A percentile compares a stretch with the other conserved stretches of the same genome.
Evolutionary conservation across 371 early-diverging fungal species (phyloP).

Genomic region (Mucor racemosus): DNA sequence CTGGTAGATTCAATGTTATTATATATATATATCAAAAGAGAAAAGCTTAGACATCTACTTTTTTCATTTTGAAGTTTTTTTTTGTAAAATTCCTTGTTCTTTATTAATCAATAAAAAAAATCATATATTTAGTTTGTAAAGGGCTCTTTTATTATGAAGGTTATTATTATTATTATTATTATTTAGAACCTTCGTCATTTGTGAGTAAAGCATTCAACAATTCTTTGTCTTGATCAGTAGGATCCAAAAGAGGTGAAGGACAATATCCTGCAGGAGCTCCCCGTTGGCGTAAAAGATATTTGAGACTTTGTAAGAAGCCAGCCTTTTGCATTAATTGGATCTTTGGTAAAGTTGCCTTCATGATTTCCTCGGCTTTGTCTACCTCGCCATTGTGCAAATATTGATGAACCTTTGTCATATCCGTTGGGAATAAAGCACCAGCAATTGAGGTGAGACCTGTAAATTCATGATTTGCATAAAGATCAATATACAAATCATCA

Average conservation of each 20-base stretch:
- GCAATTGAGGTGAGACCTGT: slow-evolving; percentile 33
- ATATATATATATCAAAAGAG: neutral
- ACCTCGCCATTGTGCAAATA: slow-evolving; percentile 13
- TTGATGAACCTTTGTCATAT: slow-evolving; percentile 16
- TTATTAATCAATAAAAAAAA: neutral
- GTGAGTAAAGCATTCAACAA: neutral
- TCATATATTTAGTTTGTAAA: too few species aligned
- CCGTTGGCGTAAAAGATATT: slow-evolving; percentile 35
- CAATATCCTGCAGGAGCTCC: slow-evolving; percentile 33
- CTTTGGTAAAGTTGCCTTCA: slow-evolving; percentile 13
- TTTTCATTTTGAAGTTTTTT: neutral
- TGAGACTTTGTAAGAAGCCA: slow-evolving; percentile 28
- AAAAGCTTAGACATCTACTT: neutral
- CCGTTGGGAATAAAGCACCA: slow-evolving; percentile 27
- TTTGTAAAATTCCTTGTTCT: slow-evolving; percentile 4
- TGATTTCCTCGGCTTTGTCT: slow-evolving; percentile 21
- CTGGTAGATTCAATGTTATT: slow-evolving; percentile 57
- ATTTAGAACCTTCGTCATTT: too few species aligned
- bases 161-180: too few species aligned
- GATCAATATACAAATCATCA: slow-evolving; percentile 20
- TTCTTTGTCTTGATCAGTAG: slow-evolving; percentile 16
- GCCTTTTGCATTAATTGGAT: slow-evolving; percentile 17
- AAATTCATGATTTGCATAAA: slow-evolving; percentile 20
- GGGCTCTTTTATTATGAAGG: too few species aligned
- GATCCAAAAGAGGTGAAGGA: slow-evolving; percentile 32